Evolutionary conservation across 345 rosid species (phyloP).

Genomic region (Brassica juncea): DNA sequence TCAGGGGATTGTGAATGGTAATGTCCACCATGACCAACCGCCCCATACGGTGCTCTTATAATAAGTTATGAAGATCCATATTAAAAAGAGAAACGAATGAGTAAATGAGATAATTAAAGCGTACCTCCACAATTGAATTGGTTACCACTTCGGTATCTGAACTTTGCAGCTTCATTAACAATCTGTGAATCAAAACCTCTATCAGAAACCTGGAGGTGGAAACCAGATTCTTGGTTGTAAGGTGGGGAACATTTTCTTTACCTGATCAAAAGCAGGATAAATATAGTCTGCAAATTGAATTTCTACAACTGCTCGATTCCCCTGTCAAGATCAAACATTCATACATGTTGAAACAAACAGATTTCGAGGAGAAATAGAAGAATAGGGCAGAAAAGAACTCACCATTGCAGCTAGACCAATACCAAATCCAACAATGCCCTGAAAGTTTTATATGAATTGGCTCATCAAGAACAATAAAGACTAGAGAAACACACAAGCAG

Average conservation of each 20-base stretch:
- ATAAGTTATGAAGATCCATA: conserved; percentile 51
- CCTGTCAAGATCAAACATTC: conserved; percentile 46
- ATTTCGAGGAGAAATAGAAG: neutral
- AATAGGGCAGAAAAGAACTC: conserved; percentile 13
- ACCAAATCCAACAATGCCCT: conserved; percentile 97
- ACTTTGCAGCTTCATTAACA: conserved; percentile 96
- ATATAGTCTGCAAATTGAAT: conserved; percentile 96
- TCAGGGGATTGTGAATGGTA: conserved; percentile 94
- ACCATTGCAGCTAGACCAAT: conserved; percentile 97
- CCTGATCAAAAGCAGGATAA: conserved; percentile 97
- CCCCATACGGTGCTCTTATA: conserved; percentile 80
- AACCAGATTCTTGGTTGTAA: neutral
- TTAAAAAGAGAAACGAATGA: neutral
- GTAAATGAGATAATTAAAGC: conserved; percentile 16
- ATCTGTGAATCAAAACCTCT: conserved; percentile 50
- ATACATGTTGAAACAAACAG: neutral
- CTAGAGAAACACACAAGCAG: neutral
- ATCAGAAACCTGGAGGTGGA: neutral
- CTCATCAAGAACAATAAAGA: conserved; percentile 9
- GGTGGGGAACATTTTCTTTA: conserved; percentile 20
- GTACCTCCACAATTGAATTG: conserved; percentile 92
- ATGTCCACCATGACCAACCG: conserved; percentile 94
- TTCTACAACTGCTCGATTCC: conserved; percentile 79
- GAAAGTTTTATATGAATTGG: conserved; percentile 18
- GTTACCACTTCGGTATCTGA: conserved; percentile 91